phyloP scores from a whole-genome alignment of 129 eudicot species.

The Centaurea solstitialis region DNA sequence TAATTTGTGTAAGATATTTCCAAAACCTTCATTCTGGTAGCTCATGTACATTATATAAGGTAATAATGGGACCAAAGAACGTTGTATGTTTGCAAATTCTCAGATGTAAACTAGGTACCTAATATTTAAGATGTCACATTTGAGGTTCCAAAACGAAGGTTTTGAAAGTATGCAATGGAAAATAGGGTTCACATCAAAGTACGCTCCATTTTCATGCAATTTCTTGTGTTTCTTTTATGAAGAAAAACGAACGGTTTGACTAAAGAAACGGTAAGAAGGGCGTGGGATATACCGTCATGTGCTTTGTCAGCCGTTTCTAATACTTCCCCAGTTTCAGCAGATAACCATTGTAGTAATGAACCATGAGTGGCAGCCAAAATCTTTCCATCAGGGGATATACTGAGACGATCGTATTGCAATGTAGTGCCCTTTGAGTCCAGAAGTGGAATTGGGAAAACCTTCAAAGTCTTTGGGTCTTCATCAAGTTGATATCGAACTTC shows the following conservation, averaged over 20 bases:
- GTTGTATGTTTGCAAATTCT: not conserved
- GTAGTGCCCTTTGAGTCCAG: constrained; percentile 73
- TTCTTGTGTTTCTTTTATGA: not conserved
- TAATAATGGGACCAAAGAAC: not conserved
- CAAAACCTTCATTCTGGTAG: not conserved
- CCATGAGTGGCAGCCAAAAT: constrained; percentile 95
- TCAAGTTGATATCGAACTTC: constrained; percentile 94
- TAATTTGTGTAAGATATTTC: not conserved
- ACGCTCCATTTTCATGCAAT: not conserved
- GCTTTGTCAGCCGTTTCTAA: constrained; percentile 93
- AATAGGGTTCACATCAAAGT: too few relatives aligned
- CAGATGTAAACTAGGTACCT: not conserved
- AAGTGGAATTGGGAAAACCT: constrained; percentile 85
- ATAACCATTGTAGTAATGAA: constrained; percentile 82
- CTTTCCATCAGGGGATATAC: constrained; percentile 92
- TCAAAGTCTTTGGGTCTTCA: constrained; percentile 94
- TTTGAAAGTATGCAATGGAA: too few relatives aligned
- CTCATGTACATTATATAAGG: not conserved
- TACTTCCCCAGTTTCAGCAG: constrained; percentile 77
- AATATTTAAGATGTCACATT: not conserved
- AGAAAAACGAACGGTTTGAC: not conserved
- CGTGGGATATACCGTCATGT: constrained; percentile 73
- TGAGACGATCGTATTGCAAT: constrained; percentile 81
- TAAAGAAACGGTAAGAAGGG: not conserved
- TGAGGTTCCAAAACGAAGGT: not conserved